Base-by-base conservation (phyloP, 2,329 filamentous ascomycete genomes). In the Aspergillus sp. region DNA sequence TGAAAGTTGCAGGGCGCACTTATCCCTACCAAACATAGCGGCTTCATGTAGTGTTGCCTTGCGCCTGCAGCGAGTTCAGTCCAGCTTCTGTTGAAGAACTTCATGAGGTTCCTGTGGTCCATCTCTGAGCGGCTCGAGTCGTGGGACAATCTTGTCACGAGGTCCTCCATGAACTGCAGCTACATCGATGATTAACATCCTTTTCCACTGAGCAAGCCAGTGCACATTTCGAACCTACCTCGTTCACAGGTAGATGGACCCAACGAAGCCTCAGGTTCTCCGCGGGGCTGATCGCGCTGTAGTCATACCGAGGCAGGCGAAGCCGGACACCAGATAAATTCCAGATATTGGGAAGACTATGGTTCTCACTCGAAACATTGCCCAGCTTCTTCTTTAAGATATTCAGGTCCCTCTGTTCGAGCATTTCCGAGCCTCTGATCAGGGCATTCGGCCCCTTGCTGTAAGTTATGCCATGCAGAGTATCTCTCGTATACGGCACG, bases 1-100 rank as follows among this genome's bases (percentile, higher is more conserved):
- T n/a, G n/a, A 35, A n/a, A 3, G 33, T 11, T 4, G 33, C 33
- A 35, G 33, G n/a, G 33, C 3, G n/a, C 33, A 35, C 2, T 4
- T 6, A 35, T 35, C 11, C 52, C 16, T 49, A 56, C 53, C 30
- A 50, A 7, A 36, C 41, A 56, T n/a, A 53, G 48, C 22, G 56
- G 53, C 38, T 58, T 58, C 42, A 56, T 56, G 36, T 56, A 58
- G 13, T 24, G 32, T 42, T 54, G 51, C 20, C 32, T 16, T 17
- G 46, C 51, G 13, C 51, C 56, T 24, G 56, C 56, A 9, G 50
- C 36, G 3, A 58, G 16, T 33, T 52, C 26, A 16, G 44, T 36
- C 51, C 42, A 51, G 32, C 48, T 52, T 32, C 42, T 33, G 9
- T 35, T 41, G 8, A 58, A 22, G n/a, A 56, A 49, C 14, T 49